A percentile compares a stretch with the other conserved stretches of the same genome.
phyloP scores from a whole-genome alignment of 139 green algal species.

The Penium margaritaceum region DNA sequence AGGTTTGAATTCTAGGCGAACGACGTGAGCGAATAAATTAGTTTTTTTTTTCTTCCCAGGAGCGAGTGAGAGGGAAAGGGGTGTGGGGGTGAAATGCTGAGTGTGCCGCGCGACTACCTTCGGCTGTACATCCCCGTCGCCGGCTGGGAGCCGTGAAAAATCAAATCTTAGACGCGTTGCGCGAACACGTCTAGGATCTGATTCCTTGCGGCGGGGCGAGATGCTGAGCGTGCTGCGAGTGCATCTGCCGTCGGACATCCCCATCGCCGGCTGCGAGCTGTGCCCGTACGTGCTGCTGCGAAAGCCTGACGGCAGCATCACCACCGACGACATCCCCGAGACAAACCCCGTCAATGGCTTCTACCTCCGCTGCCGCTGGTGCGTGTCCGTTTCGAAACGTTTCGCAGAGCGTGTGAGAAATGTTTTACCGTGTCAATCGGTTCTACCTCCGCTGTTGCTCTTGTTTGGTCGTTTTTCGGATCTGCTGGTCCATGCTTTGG shows the following conservation, averaged over 20 bases:
- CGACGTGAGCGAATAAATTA: background rate
- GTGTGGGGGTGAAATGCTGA: no score
- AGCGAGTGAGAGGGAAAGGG: no score
- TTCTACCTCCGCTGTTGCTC: background rate
- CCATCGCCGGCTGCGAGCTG: conserved; percentile 47
- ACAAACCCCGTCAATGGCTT: conserved; percentile 60
- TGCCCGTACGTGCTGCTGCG: conserved; percentile 76
- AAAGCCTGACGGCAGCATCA: conserved; percentile 59
- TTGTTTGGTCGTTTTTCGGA: no score
- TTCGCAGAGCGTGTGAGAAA: no score
- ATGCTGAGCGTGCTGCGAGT: conserved; percentile 45
- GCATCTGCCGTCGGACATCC: conserved; percentile 44
- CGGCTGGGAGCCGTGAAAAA: background rate
- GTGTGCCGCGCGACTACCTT: background rate
- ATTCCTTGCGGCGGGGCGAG: background rate
- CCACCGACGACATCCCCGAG: conserved; percentile 72
- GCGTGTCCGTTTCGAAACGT: no score
- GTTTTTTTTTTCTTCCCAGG: background rate
- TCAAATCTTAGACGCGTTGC: background rate
- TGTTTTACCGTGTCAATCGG: background rate
- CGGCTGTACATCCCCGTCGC: background rate
- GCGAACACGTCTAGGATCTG: background rate
- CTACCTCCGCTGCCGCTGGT: conserved; percentile 77
- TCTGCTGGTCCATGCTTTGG: no score
- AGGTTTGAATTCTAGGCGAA: background rate